These are phyloP conservation scores for Capronia americana DNA, from an alignment of 2,329 filamentous ascomycete genomes.

Conservation along the genomic window DNA sequence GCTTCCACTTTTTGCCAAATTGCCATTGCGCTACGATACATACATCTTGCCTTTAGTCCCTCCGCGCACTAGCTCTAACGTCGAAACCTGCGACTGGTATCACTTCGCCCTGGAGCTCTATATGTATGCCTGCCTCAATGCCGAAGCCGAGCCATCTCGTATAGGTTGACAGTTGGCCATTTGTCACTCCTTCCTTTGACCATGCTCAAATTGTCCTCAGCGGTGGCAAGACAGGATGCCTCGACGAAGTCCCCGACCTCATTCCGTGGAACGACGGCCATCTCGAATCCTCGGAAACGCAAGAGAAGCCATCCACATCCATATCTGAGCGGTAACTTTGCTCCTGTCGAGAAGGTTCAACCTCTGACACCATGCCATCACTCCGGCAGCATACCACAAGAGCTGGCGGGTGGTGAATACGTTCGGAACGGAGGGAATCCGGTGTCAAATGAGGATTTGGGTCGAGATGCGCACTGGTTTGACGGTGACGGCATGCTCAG, in stretches of 20 bases:
- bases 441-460: slow-evolving; percentile 64
- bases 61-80: neutral
- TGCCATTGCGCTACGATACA: neutral
- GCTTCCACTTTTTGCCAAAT: neutral
- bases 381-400: slow-evolving; percentile 66
- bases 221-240: slow-evolving; percentile 5
- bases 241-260: slow-evolving; percentile 8
- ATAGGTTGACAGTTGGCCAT: neutral
- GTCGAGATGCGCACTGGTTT: slow-evolving; percentile 73
- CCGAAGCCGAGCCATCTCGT: neutral
- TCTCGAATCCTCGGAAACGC: slow-evolving; percentile 24
- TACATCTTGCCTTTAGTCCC: slow-evolving; percentile 2
- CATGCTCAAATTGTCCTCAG: slow-evolving; percentile 2
- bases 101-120: neutral
- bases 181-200: neutral
- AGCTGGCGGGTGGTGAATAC: slow-evolving; percentile 72
- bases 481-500: slow-evolving; percentile 78
- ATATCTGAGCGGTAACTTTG: slow-evolving; percentile 73
- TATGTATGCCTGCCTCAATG: slow-evolving; percentile 3
- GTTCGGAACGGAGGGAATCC: slow-evolving; percentile 76
- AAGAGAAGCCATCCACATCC: slow-evolving; percentile 35
- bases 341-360: slow-evolving; percentile 65
- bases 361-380: slow-evolving; percentile 64
- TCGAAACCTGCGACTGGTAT: slow-evolving; percentile 2
- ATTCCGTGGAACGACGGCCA: slow-evolving; percentile 10